These are phyloP conservation scores for Lachnellula arida DNA, from an alignment of 2,329 filamentous ascomycete species.

Conservation along the genomic window DNA sequence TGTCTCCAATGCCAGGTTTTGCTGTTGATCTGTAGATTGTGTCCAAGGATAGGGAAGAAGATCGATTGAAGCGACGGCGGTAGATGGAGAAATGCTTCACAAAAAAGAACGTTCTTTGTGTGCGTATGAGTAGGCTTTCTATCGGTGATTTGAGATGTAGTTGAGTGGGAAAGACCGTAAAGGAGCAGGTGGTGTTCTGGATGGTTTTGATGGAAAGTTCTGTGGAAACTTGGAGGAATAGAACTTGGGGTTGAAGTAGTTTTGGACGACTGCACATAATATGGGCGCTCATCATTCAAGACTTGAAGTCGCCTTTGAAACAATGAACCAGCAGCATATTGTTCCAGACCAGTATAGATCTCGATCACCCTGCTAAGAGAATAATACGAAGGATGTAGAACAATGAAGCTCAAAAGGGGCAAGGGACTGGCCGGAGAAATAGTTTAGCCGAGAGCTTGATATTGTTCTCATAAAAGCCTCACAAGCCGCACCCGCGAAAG, in stretches of 20 bases:
- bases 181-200: neutral
- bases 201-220: neutral
- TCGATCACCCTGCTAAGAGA: neutral
- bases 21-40: too few relatives aligned
- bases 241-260: neutral
- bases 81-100: too few relatives aligned
- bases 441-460: constrained; percentile 14
- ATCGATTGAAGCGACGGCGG: neutral
- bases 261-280: neutral
- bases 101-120: too few relatives aligned
- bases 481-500: constrained; percentile 6
- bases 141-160: neutral
- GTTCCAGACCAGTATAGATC: neutral
- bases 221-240: neutral
- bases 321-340: constrained; percentile 1
- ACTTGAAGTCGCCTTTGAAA: neutral
- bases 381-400: constrained; percentile 16
- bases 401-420: constrained; percentile 4
- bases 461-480: constrained; percentile 23
- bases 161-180: neutral
- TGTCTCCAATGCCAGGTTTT: too few relatives aligned
- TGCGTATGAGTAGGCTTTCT: too few relatives aligned
- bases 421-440: constrained; percentile 2
- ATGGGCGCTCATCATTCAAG: neutral
- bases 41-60: neutral